Conservation (phyloP, 108 stramenopile species). For the Skeletonema costatum region DNA sequence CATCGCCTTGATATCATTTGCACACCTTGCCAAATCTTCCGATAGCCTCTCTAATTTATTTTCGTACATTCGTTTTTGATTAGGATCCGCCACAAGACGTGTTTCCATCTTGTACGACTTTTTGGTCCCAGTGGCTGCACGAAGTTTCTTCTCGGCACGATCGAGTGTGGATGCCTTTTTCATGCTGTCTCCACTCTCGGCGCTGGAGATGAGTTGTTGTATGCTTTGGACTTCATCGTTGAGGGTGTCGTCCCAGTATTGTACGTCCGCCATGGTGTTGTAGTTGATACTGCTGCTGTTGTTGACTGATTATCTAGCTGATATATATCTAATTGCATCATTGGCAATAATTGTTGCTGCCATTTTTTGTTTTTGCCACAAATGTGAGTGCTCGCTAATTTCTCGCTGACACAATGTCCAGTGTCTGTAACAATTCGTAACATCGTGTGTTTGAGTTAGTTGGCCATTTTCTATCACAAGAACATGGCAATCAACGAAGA, state of each 20-base stretch:
- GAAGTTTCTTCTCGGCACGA: constrained; percentile 67
- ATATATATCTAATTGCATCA: too few relatives aligned
- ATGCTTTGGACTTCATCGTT: constrained; percentile 71
- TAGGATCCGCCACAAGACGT: constrained; percentile 68
- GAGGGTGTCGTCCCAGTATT: constrained; percentile 90
- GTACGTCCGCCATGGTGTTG: constrained; percentile 63
- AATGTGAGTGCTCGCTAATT: too few relatives aligned
- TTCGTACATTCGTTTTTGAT: constrained; percentile 55
- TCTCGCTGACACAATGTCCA: too few relatives aligned
- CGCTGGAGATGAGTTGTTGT: constrained; percentile 50
- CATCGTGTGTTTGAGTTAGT: too few relatives aligned
- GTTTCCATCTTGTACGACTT: constrained; percentile 87
- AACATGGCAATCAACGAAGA: too few relatives aligned
- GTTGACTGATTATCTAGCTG: too few relatives aligned
- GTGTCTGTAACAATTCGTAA: too few relatives aligned
- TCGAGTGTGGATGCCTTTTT: constrained; percentile 62
- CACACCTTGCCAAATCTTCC: constrained; percentile 56
- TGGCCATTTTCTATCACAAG: too few relatives aligned
- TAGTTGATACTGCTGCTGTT: neutral
- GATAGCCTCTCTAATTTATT: constrained; percentile 56
- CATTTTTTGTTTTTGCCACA: too few relatives aligned
- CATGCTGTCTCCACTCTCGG: constrained; percentile 38
- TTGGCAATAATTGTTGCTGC: too few relatives aligned
- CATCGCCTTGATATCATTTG: constrained; percentile 72
- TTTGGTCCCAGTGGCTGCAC: constrained; percentile 70